phyloP scores from a whole-genome alignment of 2,329 filamentous ascomycete genomes.

The Fusarium protoensiforme region DNA sequence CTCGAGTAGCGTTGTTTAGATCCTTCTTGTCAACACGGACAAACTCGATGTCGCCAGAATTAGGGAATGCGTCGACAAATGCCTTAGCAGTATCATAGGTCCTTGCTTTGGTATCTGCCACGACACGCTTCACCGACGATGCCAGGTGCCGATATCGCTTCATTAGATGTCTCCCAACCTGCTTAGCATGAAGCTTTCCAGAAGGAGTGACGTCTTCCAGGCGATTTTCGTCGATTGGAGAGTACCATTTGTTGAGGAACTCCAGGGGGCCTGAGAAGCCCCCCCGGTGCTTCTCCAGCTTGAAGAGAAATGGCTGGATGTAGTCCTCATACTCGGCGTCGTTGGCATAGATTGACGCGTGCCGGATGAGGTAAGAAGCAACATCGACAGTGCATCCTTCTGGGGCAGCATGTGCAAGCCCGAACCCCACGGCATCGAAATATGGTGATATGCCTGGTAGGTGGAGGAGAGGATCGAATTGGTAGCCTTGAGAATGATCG shows the following conservation, averaged over 20 bases:
- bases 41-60: conserved; percentile 26
- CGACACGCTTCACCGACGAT: conserved; percentile 33
- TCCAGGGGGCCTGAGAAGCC: conserved; percentile 31
- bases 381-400: conserved; percentile 36
- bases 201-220: conserved; percentile 39
- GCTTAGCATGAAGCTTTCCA: conserved; percentile 29
- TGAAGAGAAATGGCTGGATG: conserved; percentile 35
- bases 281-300: conserved; percentile 35
- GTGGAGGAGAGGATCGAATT: conserved; percentile 38
- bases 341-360: conserved; percentile 39
- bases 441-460: conserved; percentile 41
- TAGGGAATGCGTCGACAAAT: conserved; percentile 24
- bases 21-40: conserved; percentile 31
- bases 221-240: conserved; percentile 34
- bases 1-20: conserved; percentile 34
- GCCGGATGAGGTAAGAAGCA: conserved; percentile 38
- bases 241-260: conserved; percentile 35
- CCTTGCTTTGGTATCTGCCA: conserved; percentile 36
- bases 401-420: conserved; percentile 30
- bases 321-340: conserved; percentile 40
- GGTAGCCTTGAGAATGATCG: conserved; percentile 38
- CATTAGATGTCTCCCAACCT: conserved; percentile 27
- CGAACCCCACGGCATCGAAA: conserved; percentile 39
- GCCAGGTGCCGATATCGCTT: conserved; percentile 36
- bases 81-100: conserved; percentile 37